These are phyloP conservation scores for Climacium dendroides DNA, from an alignment of 225 moss, liverwort and hornwort genomes.

Conservation along the genomic window DNA sequence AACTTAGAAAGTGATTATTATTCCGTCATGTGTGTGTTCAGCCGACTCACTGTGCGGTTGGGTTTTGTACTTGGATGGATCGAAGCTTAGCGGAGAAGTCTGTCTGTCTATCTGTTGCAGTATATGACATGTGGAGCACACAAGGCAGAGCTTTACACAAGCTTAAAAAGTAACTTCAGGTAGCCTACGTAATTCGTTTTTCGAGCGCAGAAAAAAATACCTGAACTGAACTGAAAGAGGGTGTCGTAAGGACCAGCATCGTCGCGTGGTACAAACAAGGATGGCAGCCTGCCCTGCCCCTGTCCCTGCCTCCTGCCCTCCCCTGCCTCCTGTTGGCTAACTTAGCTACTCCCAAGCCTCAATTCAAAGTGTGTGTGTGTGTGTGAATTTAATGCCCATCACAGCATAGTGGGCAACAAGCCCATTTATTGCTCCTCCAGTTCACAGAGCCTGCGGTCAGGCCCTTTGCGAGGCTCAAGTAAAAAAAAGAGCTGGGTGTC, in stretches of 20 bases:
- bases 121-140: neutral
- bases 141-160: neutral
- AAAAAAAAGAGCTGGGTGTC: neutral
- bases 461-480: neutral
- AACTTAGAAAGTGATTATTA: too few species aligned
- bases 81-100: neutral
- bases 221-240: too few species aligned
- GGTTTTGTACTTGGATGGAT: neutral
- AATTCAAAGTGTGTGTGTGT: neutral
- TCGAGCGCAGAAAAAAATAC: too few species aligned
- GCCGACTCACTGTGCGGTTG: too few species aligned
- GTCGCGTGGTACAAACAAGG: neutral
- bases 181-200: too few species aligned
- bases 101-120: neutral
- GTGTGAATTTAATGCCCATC: neutral
- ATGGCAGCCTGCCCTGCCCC: neutral
- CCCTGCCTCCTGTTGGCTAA: neutral
- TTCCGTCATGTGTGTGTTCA: neutral
- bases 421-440: neutral
- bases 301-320: too few species aligned
- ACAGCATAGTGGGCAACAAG: neutral
- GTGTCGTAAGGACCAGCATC: neutral
- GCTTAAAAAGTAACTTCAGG: too few species aligned
- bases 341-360: neutral
- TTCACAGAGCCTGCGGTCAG: neutral